Percentiles rank a stretch among this genome's conserved stretches.
These are phyloP conservation scores for Candida ficus DNA, from an alignment of 805 yeast genomes.

Conservation along the genomic window DNA sequence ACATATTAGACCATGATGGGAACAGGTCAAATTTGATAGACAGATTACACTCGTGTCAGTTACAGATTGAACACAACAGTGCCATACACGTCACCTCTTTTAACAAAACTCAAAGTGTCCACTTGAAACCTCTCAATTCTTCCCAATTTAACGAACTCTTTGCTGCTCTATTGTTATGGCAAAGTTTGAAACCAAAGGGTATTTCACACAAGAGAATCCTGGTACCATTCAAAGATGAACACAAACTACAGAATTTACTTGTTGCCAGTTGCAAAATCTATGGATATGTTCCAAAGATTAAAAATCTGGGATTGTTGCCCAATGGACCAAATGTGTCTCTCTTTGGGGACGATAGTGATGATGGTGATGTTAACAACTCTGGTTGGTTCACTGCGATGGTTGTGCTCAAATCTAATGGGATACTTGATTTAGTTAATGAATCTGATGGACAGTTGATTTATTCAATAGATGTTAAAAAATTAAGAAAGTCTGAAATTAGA, in stretches of 20 bases:
- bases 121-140: conserved; percentile 20
- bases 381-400: conserved; percentile 77
- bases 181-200: conserved; percentile 45
- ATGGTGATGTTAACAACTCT: conserved; percentile 28
- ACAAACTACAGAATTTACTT: conserved; percentile 34
- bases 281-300: conserved; percentile 37
- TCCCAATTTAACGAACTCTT: conserved; percentile 36
- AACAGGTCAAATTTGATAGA: not conserved
- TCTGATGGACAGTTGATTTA: conserved; percentile 58
- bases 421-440: conserved; percentile 53
- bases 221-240: conserved; percentile 19
- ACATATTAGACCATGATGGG: too few relatives aligned
- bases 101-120: conserved; percentile 3
- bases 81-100: conserved; percentile 7
- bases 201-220: conserved; percentile 40
- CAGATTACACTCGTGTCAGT: conserved; percentile 4
- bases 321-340: conserved; percentile 16
- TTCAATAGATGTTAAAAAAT: conserved; percentile 47
- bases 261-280: conserved; percentile 62
- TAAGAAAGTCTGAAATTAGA: conserved; percentile 58
- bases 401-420: conserved; percentile 58
- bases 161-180: conserved; percentile 51
- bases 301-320: conserved; percentile 11
- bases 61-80: not conserved
- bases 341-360: conserved; percentile 8